Evolutionary conservation across 1,284 basidiomycete genomes (phyloP).

Genomic region (Malassezia arunalokei): DNA sequence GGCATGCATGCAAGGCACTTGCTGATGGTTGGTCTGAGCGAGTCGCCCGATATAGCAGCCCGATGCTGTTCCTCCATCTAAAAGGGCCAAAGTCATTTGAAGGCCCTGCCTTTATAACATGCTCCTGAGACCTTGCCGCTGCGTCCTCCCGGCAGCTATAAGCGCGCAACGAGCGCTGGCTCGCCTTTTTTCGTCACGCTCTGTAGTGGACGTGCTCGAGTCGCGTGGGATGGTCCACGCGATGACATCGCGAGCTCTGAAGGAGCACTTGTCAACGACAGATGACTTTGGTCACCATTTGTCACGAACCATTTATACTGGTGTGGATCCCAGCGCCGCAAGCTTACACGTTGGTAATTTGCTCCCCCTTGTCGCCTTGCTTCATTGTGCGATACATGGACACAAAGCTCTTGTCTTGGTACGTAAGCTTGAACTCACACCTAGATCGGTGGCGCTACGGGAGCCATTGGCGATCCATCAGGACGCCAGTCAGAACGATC

Average conservation of each 20-base stretch:
- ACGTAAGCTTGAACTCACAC: slow-evolving; percentile 14
- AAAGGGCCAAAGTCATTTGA: no score
- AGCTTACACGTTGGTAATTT: slow-evolving; percentile 89
- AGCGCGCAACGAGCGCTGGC: neutral
- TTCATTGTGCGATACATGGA: slow-evolving; percentile 74
- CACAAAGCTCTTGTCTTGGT: slow-evolving; percentile 73
- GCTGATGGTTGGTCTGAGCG: neutral
- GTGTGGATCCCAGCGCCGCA: slow-evolving; percentile 80
- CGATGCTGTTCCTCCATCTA: no score
- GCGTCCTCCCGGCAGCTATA: neutral
- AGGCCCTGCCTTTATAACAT: no score
- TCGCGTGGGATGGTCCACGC: slow-evolving; percentile 21
- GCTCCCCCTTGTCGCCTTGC: slow-evolving; percentile 67
- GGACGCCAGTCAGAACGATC: slow-evolving; percentile 74
- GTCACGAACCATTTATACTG: slow-evolving; percentile 60
- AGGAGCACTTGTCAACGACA: slow-evolving; percentile 11
- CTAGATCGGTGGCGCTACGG: slow-evolving; percentile 93
- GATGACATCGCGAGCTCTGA: slow-evolving; percentile 23
- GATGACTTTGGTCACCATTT: neutral
- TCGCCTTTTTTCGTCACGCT: neutral
- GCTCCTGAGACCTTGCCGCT: no score
- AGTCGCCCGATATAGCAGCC: neutral
- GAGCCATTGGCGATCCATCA: slow-evolving; percentile 90
- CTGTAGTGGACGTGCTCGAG: slow-evolving; percentile 16
- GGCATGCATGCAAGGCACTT: neutral